These are phyloP conservation scores for Fusarium anthophilum DNA, from an alignment of 2,329 filamentous ascomycete genomes.

Conservation along the genomic window DNA sequence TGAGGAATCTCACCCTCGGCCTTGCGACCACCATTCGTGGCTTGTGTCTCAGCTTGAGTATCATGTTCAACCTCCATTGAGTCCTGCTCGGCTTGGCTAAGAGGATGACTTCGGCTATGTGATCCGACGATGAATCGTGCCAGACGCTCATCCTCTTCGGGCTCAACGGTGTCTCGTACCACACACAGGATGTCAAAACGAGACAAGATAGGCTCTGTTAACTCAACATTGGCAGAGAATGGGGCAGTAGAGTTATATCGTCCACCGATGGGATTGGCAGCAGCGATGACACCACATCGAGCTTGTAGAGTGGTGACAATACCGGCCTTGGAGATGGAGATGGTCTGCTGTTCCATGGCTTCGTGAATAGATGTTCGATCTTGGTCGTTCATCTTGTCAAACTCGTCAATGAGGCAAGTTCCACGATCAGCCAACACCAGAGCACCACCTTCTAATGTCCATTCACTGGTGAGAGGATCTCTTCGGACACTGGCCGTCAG, in stretches of 20 bases:
- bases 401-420: conserved; percentile 97
- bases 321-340: conserved; percentile 97
- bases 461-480: conserved; percentile 94
- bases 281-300: conserved; percentile 94
- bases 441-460: conserved; percentile 96
- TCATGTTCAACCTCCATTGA: conserved; percentile 73
- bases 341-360: conserved; percentile 99
- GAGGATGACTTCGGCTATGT: conserved; percentile 88
- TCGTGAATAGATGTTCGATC: conserved; percentile 98
- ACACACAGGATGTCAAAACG: conserved; percentile 98
- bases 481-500: conserved; percentile 95
- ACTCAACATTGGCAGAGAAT: conserved; percentile 94
- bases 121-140: conserved; percentile 95
- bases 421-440: conserved; percentile 94
- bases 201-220: conserved; percentile 96
- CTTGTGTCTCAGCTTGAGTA: conserved; percentile 53
- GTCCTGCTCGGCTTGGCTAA: conserved; percentile 59
- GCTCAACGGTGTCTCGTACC: conserved; percentile 94
- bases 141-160: conserved; percentile 88
- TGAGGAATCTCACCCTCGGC: conserved; percentile 82
- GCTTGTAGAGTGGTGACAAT: conserved; percentile 98
- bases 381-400: conserved; percentile 99
- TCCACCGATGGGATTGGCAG: conserved; percentile 94
- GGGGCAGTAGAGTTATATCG: conserved; percentile 97
- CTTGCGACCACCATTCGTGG: conserved; percentile 24